These are phyloP conservation scores for Diaporthe humulicola DNA, from an alignment of 2,329 filamentous ascomycete genomes.

Conservation along the genomic window DNA sequence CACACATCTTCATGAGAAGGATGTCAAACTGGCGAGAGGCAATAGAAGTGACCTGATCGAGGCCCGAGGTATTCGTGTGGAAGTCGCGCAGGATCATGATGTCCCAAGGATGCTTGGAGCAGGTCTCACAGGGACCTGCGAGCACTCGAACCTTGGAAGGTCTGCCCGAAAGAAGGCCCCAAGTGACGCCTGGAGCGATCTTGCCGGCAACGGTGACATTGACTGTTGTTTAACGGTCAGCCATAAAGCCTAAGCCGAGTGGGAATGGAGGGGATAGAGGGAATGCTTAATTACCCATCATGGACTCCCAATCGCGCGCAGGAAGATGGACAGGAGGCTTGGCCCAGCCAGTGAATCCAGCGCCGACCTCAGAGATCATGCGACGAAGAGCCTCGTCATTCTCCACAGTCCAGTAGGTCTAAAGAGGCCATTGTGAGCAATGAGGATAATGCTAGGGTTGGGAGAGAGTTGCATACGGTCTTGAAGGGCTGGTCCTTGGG, in stretches of 20 bases:
- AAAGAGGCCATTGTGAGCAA: not conserved
- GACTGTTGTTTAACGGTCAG: not conserved
- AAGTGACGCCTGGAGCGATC: not conserved
- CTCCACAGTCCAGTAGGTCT: constrained; percentile 36
- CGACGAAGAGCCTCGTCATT: not conserved
- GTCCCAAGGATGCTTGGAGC: constrained; percentile 11
- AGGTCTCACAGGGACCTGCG: not conserved
- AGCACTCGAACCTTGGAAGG: constrained; percentile 25
- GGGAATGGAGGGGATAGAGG: not conserved
- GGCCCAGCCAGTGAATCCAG: not conserved
- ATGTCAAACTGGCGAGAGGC: constrained; percentile 18
- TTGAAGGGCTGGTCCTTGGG: not conserved
- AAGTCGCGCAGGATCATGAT: constrained; percentile 34
- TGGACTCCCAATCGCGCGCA: not conserved
- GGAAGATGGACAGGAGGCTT: not conserved
- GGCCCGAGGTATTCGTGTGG: not conserved
- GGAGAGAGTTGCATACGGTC: not conserved
- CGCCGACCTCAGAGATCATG: constrained; percentile 22
- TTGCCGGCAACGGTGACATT: constrained; percentile 4
- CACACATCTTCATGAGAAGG: constrained; percentile 35
- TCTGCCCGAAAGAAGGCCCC: constrained; percentile 15
- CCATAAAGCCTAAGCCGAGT: too few species aligned
- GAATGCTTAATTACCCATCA: constrained; percentile 11
- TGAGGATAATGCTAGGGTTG: too few species aligned
- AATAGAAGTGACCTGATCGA: not conserved